Conservation (phyloP, 306 rosid genomes). For the Fragaria vesca region DNA sequence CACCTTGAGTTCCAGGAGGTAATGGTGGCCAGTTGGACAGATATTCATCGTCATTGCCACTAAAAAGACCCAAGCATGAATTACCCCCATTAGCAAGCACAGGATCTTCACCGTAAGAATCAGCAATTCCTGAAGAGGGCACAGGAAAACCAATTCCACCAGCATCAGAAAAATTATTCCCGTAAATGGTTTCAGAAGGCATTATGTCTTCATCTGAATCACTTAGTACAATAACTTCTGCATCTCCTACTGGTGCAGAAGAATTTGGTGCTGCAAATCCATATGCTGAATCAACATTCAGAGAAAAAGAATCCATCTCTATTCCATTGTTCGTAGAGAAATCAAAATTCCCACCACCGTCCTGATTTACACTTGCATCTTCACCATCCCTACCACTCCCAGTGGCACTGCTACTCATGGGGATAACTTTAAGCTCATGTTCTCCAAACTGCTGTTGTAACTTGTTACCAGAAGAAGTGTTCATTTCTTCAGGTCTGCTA, state of each 20-base stretch:
- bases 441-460: conserved; percentile 53
- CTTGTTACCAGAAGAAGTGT: conserved; percentile 56
- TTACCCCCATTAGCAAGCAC: conserved; percentile 49
- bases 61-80: conserved; percentile 69
- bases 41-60: conserved; percentile 60
- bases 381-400: conserved; percentile 89
- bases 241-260: conserved; percentile 51
- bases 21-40: conserved; percentile 59
- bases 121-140: conserved; percentile 56
- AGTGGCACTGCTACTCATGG: conserved; percentile 95
- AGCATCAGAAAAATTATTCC: conserved; percentile 45
- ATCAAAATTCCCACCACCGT: conserved; percentile 62
- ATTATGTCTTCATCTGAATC: conserved; percentile 89
- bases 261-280: conserved; percentile 50
- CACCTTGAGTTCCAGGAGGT: conserved; percentile 67
- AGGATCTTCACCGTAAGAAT: conserved; percentile 64
- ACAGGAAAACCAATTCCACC: conserved; percentile 49
- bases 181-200: conserved; percentile 45
- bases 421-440: conserved; percentile 67
- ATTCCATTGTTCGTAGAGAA: conserved; percentile 61
- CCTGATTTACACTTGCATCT: conserved; percentile 91
- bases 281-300: conserved; percentile 59
- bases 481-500: conserved; percentile 67
- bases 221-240: conserved; percentile 79
- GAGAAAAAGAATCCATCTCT: conserved; percentile 70